A percentile compares a stretch with the other conserved stretches of the same genome.
These are phyloP conservation scores for Pseudogymnoascus sp. DNA, from an alignment of 2,329 filamentous ascomycete species.

Conservation along the genomic window DNA sequence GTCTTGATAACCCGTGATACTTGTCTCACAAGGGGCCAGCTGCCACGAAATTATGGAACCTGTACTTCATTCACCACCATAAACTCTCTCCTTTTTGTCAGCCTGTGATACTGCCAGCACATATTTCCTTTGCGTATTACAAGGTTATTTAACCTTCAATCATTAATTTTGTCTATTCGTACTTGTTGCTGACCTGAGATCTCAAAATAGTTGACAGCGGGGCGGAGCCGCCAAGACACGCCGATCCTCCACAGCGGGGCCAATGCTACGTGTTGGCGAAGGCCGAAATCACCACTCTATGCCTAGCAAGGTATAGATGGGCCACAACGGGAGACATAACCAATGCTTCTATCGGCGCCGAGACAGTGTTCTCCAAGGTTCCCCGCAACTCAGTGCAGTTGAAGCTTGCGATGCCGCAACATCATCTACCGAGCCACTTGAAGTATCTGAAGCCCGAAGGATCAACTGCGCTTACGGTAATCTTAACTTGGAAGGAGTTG, in stretches of 20 bases:
- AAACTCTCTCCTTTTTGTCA: neutral
- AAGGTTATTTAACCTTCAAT: neutral
- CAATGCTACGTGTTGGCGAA: neutral
- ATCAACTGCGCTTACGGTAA: neutral
- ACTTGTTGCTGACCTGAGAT: neutral
- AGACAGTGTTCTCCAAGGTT: neutral
- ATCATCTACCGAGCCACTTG: neutral
- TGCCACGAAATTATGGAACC: neutral
- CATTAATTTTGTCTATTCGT: neutral
- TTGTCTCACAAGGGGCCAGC: neutral
- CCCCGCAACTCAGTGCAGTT: neutral
- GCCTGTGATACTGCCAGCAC: neutral
- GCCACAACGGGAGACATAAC: neutral
- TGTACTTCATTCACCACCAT: neutral
- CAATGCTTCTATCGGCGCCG: slow-evolving; percentile 1
- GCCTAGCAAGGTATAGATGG: neutral
- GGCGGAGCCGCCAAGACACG: neutral
- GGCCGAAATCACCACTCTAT: neutral
- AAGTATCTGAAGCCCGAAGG: neutral
- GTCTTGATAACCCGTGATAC: neutral
- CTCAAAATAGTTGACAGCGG: neutral
- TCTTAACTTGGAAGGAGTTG: slow-evolving; percentile 1
- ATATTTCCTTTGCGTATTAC: neutral
- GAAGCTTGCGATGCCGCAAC: neutral
- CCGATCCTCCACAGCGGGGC: neutral